phyloP scores from a whole-genome alignment of 495 filamentous ascomycete species.

The Beverwykella pulmonaria region DNA sequence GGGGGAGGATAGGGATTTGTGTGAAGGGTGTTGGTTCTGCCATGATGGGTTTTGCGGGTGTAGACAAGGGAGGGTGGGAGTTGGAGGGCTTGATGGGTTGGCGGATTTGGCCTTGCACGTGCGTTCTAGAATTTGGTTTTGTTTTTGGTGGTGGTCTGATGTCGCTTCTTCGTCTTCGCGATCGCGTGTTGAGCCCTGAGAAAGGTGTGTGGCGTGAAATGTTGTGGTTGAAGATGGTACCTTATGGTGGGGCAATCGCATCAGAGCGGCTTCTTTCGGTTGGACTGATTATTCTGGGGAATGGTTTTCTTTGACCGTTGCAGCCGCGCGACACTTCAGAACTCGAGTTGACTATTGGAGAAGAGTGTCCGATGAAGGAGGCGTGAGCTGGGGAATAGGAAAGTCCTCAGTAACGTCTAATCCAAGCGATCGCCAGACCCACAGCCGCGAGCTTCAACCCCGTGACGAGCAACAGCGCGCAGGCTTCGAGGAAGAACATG shows the following conservation, averaged over 20 bases:
- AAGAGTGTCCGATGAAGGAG: too few species aligned
- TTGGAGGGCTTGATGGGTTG: too few species aligned
- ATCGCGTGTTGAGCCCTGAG: too few species aligned
- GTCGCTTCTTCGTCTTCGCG: not conserved
- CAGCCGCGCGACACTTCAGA: too few species aligned
- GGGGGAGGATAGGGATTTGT: slow-evolving; percentile 78
- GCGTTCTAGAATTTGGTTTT: too few species aligned
- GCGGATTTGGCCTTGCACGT: too few species aligned
- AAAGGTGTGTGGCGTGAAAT: too few species aligned
- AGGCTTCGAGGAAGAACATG: slow-evolving; percentile 26
- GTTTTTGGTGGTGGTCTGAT: too few species aligned
- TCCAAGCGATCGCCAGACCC: slow-evolving; percentile 10
- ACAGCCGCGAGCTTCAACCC: slow-evolving; percentile 24
- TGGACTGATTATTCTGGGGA: not conserved
- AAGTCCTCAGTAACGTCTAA: not conserved
- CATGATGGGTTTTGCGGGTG: not conserved
- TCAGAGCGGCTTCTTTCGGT: not conserved
- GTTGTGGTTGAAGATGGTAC: slow-evolving; percentile 4
- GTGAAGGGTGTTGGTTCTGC: slow-evolving; percentile 57
- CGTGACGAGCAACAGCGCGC: slow-evolving; percentile 11
- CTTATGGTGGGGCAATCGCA: slow-evolving; percentile 30
- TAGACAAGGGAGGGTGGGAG: not conserved
- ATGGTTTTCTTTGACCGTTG: too few species aligned
- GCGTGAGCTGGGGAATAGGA: not conserved
- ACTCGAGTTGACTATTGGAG: too few species aligned